Conservation (phyloP, 495 filamentous ascomycete genomes). For the Penicillium manginii region DNA sequence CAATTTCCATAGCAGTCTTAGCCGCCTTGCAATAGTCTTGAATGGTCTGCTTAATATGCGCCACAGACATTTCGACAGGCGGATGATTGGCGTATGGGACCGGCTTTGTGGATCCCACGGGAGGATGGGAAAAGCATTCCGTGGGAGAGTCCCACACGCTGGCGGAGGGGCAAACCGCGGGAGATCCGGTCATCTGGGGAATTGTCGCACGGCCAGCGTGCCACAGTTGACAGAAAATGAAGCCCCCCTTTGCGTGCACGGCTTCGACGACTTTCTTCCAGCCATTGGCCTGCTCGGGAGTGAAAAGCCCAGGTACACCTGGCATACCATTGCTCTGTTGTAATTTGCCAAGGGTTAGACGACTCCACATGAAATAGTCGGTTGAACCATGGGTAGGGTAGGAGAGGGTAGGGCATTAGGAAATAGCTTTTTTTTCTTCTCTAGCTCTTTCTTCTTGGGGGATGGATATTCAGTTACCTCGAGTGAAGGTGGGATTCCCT, state of each 20-base stretch:
- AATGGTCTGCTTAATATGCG: slow-evolving; percentile 47
- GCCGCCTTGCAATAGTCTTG: slow-evolving; percentile 60
- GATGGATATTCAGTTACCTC: slow-evolving; percentile 32
- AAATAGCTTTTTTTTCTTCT: too few relatives aligned
- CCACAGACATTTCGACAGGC: slow-evolving; percentile 49
- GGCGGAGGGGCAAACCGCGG: slow-evolving; percentile 42
- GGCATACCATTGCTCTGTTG: slow-evolving; percentile 48
- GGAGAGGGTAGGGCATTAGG: not conserved
- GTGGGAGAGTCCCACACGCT: slow-evolving; percentile 44
- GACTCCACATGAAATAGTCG: not conserved
- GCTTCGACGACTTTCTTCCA: slow-evolving; percentile 58
- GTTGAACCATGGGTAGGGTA: not conserved
- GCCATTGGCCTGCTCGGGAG: slow-evolving; percentile 45
- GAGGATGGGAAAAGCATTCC: slow-evolving; percentile 41
- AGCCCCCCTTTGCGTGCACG: slow-evolving; percentile 55
- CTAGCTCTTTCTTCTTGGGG: not conserved
- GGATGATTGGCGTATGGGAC: slow-evolving; percentile 48
- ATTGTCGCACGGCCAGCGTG: slow-evolving; percentile 54
- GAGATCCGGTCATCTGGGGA: slow-evolving; percentile 46
- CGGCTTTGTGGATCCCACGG: slow-evolving; percentile 37
- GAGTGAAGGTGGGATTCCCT: slow-evolving; percentile 56
- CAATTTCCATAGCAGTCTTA: slow-evolving; percentile 62
- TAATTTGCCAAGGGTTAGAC: not conserved
- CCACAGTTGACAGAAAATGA: slow-evolving; percentile 59
- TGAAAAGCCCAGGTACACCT: slow-evolving; percentile 55